phyloP scores from a whole-genome alignment of 2,329 filamentous ascomycete species.

The Exophiala sideris region DNA sequence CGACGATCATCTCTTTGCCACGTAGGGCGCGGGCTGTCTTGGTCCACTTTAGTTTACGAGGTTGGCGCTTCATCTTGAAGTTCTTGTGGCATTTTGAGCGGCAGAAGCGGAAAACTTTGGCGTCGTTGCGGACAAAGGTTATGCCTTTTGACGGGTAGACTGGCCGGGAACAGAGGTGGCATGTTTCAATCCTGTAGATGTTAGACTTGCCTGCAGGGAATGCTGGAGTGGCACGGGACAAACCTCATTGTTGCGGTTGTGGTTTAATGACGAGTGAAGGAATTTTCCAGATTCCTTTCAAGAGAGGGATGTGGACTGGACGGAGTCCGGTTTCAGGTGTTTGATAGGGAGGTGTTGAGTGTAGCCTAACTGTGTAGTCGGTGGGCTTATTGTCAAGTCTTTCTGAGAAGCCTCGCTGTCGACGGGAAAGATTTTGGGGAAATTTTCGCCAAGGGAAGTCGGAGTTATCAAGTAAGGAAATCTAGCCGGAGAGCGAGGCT shows the following conservation, averaged over 20 bases:
- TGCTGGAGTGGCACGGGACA: not conserved
- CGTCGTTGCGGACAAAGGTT: conserved; percentile 66
- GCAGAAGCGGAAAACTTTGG: conserved; percentile 65
- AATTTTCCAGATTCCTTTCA: no score
- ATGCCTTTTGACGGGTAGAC: conserved; percentile 65
- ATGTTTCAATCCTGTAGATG: conserved; percentile 51
- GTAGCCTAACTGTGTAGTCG: not conserved
- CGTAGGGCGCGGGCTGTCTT: conserved; percentile 84
- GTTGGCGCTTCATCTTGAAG: conserved; percentile 98
- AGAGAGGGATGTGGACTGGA: no score
- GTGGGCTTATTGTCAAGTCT: not conserved
- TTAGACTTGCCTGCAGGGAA: not conserved
- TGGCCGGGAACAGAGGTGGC: conserved; percentile 69
- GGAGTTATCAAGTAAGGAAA: not conserved
- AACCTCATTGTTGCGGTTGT: conserved; percentile 11
- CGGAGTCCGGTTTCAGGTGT: no score
- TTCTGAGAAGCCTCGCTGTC: not conserved
- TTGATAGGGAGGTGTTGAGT: not conserved
- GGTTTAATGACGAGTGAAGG: not conserved
- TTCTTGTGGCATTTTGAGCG: conserved; percentile 67
- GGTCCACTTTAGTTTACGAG: conserved; percentile 94
- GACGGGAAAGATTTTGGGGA: not conserved
- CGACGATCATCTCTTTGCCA: conserved; percentile 87
- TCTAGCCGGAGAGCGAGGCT: not conserved
- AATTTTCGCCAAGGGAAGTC: not conserved